Base-by-base conservation (phyloP, 768 basidiomycete genomes). In the Mycena belliarum region DNA sequence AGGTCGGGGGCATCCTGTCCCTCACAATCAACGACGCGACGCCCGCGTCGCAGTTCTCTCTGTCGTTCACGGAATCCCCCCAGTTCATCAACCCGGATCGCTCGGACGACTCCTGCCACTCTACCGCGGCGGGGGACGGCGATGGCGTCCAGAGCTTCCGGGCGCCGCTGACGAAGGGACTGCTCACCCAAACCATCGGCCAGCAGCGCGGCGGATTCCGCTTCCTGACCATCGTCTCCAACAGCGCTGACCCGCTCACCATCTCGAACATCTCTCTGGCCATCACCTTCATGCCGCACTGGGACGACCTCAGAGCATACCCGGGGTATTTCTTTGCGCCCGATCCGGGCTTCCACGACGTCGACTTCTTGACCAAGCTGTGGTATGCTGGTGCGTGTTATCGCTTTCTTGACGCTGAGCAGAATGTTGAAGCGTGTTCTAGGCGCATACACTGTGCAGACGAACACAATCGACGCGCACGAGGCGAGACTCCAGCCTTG, bases 51-150 rank as follows among this genome's bases (percentile, higher is more conserved):
- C 66, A 70, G 6, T 66, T 81, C n/a, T 73, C 79, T 4, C 68
- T 82, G 29, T 75, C 80, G 2, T 82, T 81, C 68, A 79, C 78
- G 0, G 80, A 82, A 63, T 82, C 81, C 3, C 67, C 80, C 1
- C 52, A 75, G 43, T 82, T 80, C 66, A 78, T 82, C 55, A 72
- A 66, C 46, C 79, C 80, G 0, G 49, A 68, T 9, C 70, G 66
- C 0, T 80, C 80, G 38, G 80, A 82, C 63, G 73, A 76, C 54
- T 75, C 75, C 10, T 75, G 74, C 49, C 63, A 48, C 24, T 7
- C 67, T 3, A 50, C 61, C 6, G 24, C 65, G 9, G 63, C 69
- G 7, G 60, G 67, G 60, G 61, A 74, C 53, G 48, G 66, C 16
- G 76, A 78, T 53, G 75, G 75, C 6, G 72, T 73, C 26, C 72